Conservation (phyloP, 1,139 yeast species). For the Geotrichum phurueaensis region DNA sequence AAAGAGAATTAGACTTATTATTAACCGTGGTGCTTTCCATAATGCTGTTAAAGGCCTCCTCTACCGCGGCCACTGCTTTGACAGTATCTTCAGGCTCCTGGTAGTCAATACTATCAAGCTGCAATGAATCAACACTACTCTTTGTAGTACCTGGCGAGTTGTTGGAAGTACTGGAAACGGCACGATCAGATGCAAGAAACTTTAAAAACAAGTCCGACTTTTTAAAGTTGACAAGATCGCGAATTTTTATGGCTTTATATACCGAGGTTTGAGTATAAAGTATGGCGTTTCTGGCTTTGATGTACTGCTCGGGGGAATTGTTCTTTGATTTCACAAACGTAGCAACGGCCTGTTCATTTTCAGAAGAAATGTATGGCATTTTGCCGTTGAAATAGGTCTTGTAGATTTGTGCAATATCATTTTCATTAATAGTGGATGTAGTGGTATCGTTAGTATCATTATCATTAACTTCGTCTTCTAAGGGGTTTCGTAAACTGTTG, state of each 20-base stretch:
- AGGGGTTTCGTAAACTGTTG: conserved; percentile 64
- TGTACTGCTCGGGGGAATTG: conserved; percentile 18
- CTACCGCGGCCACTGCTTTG: conserved; percentile 46
- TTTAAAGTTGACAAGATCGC: conserved; percentile 55
- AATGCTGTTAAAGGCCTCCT: conserved; percentile 63
- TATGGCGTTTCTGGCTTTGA: conserved; percentile 50
- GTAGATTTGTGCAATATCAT: conserved; percentile 41
- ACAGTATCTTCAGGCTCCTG: conserved; percentile 6
- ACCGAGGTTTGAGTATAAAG: conserved; percentile 52
- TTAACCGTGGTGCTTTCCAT: conserved; percentile 32
- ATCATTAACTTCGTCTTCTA: conserved; percentile 43
- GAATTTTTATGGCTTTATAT: conserved; percentile 43
- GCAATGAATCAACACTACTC: conserved; percentile 14
- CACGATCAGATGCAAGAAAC: conserved; percentile 13
- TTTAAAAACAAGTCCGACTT: conserved; percentile 37
- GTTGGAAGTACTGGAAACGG: conserved; percentile 33
- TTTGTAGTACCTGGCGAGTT: neutral
- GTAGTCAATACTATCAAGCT: conserved; percentile 14
- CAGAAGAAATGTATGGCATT: conserved; percentile 22
- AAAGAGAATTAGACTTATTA: neutral
- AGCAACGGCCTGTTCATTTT: conserved; percentile 25
- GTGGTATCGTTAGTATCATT: conserved; percentile 13
- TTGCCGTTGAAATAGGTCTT: conserved; percentile 38
- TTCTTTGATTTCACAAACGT: conserved; percentile 25
- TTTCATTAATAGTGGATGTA: conserved; percentile 19